Evolutionary conservation across 208 protist genomes (phyloP).

Genomic region (Leishmania mexicana): DNA sequence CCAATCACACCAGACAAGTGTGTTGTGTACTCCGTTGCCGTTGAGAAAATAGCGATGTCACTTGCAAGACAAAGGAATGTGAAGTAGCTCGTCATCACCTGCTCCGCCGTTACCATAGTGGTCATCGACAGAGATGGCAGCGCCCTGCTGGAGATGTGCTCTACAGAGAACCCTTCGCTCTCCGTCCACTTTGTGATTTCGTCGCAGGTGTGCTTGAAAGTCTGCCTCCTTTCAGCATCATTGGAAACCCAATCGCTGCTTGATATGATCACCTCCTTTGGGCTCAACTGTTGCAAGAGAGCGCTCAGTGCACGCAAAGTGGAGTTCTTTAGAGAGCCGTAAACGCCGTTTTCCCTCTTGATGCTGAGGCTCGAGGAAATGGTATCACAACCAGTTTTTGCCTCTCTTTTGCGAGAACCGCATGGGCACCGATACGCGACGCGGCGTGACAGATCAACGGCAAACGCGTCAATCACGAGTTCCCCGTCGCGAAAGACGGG

Average conservation of each 20-base stretch:
- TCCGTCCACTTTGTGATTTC: slow-evolving; percentile 55
- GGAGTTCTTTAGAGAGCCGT: slow-evolving; percentile 7
- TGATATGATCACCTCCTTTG: slow-evolving; percentile 81
- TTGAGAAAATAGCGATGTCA: slow-evolving; percentile 47
- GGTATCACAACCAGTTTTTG: neutral
- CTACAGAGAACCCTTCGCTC: slow-evolving; percentile 61
- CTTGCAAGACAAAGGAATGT: slow-evolving; percentile 36
- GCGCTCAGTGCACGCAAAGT: slow-evolving; percentile 43
- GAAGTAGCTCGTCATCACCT: slow-evolving; percentile 62
- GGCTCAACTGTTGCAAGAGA: slow-evolving; percentile 78
- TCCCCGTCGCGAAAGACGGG: slow-evolving; percentile 17
- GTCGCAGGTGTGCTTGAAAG: slow-evolving; percentile 8
- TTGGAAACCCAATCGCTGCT: slow-evolving; percentile 7
- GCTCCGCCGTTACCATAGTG: slow-evolving; percentile 6
- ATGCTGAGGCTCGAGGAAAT: neutral
- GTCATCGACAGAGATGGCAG: neutral
- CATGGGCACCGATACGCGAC: slow-evolving; percentile 75
- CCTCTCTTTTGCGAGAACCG: neutral
- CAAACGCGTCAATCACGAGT: slow-evolving; percentile 64
- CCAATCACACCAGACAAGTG: slow-evolving; percentile 30
- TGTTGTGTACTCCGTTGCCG: slow-evolving; percentile 51
- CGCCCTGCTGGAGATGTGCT: slow-evolving; percentile 26
- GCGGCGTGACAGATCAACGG: slow-evolving; percentile 81
- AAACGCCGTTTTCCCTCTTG: neutral
- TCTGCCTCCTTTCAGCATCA: neutral